Conservation (phyloP, 2,329 filamentous ascomycete genomes). For the Pseudogymnoascus sp. region DNA sequence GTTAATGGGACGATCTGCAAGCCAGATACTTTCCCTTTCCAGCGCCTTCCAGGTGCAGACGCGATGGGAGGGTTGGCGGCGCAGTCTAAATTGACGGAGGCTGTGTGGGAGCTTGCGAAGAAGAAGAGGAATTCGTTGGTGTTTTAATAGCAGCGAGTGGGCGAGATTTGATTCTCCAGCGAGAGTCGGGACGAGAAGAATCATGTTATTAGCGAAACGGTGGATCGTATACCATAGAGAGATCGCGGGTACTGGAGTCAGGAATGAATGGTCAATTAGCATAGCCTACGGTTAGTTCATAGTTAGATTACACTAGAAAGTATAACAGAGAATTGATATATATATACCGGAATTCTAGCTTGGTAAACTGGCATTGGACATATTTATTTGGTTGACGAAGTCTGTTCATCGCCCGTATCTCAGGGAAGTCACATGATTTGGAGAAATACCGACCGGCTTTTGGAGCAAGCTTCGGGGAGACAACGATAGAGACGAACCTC, state of each 20-base stretch:
- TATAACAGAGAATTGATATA: background rate
- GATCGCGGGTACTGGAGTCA: background rate
- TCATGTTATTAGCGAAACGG: background rate
- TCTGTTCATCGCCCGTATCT: background rate
- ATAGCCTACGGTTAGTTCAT: background rate
- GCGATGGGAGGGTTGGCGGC: background rate
- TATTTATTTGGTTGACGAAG: background rate
- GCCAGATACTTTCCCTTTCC: slow-evolving; percentile 39
- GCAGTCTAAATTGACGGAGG: background rate
- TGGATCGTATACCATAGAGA: background rate
- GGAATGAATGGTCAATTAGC: background rate
- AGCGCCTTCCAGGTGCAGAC: background rate
- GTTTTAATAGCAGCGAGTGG: background rate
- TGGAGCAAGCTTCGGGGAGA: background rate
- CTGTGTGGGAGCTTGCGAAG: background rate
- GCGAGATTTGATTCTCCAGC: background rate
- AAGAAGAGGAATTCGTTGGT: background rate
- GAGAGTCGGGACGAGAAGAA: background rate
- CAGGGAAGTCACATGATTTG: background rate
- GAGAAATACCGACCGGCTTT: background rate
- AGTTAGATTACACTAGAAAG: background rate
- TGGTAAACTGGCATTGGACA: background rate
- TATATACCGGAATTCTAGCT: background rate
- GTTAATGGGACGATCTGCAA: slow-evolving; percentile 39
- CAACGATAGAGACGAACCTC: background rate